Evolutionary conservation across 345 rosid species (phyloP).

Genomic region (Sapria himalayana): DNA sequence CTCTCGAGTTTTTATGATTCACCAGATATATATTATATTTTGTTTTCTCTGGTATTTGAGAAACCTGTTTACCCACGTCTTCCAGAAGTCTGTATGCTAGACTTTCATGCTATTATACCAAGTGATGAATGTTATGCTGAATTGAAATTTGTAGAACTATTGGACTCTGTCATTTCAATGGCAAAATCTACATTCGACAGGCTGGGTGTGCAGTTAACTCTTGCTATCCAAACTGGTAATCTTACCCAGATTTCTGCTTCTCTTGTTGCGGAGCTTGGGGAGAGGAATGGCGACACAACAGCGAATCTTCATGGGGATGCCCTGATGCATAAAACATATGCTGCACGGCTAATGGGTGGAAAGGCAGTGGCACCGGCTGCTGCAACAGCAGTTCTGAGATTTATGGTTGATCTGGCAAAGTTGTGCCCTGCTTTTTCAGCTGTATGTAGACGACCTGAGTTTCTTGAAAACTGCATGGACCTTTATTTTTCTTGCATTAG

Average conservation of each 20-base stretch:
- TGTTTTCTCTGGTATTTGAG: conserved; percentile 88
- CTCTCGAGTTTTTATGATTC: conserved; percentile 95
- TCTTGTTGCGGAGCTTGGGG: conserved; percentile 86
- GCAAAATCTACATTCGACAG: conserved; percentile 90
- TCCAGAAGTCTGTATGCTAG: conserved; percentile 98
- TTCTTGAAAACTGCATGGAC: conserved; percentile 79
- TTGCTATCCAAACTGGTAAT: conserved; percentile 77
- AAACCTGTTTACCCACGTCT: conserved; percentile 91
- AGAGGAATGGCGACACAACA: conserved; percentile 70
- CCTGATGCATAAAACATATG: conserved; percentile 98
- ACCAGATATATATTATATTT: conserved; percentile 88
- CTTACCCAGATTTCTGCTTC: conserved; percentile 75
- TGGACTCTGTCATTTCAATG: conserved; percentile 89
- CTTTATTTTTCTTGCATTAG: conserved; percentile 93
- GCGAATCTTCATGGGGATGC: conserved; percentile 99
- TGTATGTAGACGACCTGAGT: conserved; percentile 79
- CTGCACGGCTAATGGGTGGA: conserved; percentile 96
- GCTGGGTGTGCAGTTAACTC: conserved; percentile 68
- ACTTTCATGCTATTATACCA: conserved; percentile 94
- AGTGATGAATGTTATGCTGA: conserved; percentile 61
- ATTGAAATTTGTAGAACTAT: conserved; percentile 72
- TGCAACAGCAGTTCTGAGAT: conserved; percentile 85
- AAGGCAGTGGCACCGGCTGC: conserved; percentile 99
- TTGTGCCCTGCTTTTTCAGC: conserved; percentile 90
- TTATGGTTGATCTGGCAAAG: conserved; percentile 99